Base-by-base conservation (phyloP, 2,329 filamentous ascomycete genomes). In the Monilinia vaccinii-corymbosi region DNA sequence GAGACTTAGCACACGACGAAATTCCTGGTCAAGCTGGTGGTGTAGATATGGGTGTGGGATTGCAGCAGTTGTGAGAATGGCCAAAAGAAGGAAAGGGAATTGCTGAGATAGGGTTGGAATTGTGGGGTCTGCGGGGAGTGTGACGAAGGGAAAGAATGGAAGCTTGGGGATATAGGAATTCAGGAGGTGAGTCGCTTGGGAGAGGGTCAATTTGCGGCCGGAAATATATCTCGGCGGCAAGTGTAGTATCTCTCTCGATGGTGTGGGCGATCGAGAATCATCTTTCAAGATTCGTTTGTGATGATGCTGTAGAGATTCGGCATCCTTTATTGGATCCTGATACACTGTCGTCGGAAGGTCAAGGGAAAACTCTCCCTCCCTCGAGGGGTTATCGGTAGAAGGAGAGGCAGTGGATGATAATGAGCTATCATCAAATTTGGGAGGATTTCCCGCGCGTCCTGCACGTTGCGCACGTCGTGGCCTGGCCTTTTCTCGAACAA, bases 1-100 rank as follows among this genome's bases (percentile, higher is more conserved):
- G 9, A 60, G 51, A 56, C 67, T 69, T 4, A 71, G 34, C 4
- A 71, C 62, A 13, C 67, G 64, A 34, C 65, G 62, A 38, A 70
- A 71, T 51, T 71, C 68, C 56, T 69, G 61, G 32, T 69, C 64
- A 16, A 71, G 58, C 44, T 70, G 69, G n/a, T 65, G 63, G 52
- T 68, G 66, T 2, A 71, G 48, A 18, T 64, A 49, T 18, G 63
- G 61, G 49, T 69, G 61, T 58, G 45, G 49, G 16, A 65, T 65
- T 1, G 67, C 65, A 6, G 68, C 65, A 13, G 64, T 63, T 2
- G 68, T 68, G 18, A 71, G 62, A 18, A 71, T 64, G 3, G 68
- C 65, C 7, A 71, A 46, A 2, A 71, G 63, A 28, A 71, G 52
- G 45, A 71, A 71, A 5, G 69, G 69, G 5, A 64, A 65, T 1